Evolutionary conservation across 768 basidiomycete species (phyloP).

Genomic region (Tulasnella sp.): DNA sequence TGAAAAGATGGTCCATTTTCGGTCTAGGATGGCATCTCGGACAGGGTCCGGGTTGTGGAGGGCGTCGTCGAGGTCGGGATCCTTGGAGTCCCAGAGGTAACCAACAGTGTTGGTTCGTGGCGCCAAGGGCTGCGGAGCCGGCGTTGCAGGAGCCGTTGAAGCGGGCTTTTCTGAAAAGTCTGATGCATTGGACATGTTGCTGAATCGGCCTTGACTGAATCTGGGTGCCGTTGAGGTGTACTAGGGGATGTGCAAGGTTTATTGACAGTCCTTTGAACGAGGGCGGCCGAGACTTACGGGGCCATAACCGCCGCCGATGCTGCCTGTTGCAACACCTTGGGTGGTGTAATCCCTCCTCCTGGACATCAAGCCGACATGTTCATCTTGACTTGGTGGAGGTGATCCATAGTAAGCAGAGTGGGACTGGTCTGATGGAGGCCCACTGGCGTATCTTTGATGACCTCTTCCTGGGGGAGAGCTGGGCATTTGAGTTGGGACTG

Average conservation of each 20-base stretch:
- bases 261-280: background rate
- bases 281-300: constrained; percentile 32
- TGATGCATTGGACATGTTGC: constrained; percentile 21
- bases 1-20: constrained; percentile 66
- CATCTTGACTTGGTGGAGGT: constrained; percentile 35
- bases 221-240: background rate
- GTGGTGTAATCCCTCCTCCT: constrained; percentile 41
- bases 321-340: constrained; percentile 71
- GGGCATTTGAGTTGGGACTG: constrained; percentile 17
- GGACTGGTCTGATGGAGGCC: constrained; percentile 25
- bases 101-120: constrained; percentile 53
- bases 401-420: constrained; percentile 27
- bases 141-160: constrained; percentile 15
- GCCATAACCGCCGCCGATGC: constrained; percentile 73
- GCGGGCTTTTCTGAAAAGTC: constrained; percentile 16
- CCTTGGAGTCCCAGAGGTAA: constrained; percentile 62
- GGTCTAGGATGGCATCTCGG: constrained; percentile 53
- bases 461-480: background rate
- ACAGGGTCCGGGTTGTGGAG: constrained; percentile 81
- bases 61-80: constrained; percentile 82
- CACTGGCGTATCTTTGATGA: background rate
- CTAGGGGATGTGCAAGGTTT: background rate
- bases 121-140: constrained; percentile 19
- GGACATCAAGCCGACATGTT: constrained; percentile 21
- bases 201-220: constrained; percentile 14